Conservation (phyloP, 139 green algal species). For the Microglena sp. region DNA sequence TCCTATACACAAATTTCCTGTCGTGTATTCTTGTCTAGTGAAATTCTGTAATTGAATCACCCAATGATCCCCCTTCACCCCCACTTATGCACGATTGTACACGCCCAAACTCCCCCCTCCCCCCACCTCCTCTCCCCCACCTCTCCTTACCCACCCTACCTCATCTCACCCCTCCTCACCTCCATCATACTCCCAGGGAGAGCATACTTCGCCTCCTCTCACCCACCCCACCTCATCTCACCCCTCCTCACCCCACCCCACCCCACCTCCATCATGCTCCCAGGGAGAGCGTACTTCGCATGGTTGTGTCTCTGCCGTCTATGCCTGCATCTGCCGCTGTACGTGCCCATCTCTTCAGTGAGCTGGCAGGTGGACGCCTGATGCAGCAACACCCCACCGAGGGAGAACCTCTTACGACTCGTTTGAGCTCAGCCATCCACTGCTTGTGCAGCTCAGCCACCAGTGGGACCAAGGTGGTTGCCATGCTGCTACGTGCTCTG, state of each 20-base stretch:
- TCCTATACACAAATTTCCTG: no score
- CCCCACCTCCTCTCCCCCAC: no score
- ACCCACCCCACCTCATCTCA: no score
- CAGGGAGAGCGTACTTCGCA: conserved; percentile 20
- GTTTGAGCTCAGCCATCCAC: background rate
- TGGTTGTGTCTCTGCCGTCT: conserved; percentile 26
- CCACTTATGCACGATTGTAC: background rate
- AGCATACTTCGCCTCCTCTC: conserved; percentile 25
- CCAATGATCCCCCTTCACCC: background rate
- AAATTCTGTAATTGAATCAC: no score
- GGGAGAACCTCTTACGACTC: background rate
- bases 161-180: background rate
- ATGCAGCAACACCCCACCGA: background rate
- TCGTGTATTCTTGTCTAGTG: no score
- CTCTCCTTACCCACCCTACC: no score
- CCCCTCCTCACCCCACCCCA: background rate
- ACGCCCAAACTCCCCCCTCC: background rate
- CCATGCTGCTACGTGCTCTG: conserved; percentile 17
- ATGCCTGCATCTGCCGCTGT: conserved; percentile 18
- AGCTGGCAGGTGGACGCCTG: conserved; percentile 14
- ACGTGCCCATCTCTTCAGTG: conserved; percentile 14
- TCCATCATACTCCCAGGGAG: background rate
- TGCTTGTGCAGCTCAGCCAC: conserved; percentile 11
- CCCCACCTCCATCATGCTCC: background rate
- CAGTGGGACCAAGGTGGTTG: conserved; percentile 25